Evolutionary conservation across 345 rosid species (phyloP), one percentile per base, ranked within the genome.

Genomic region (Gossypium anomalum): DNA sequence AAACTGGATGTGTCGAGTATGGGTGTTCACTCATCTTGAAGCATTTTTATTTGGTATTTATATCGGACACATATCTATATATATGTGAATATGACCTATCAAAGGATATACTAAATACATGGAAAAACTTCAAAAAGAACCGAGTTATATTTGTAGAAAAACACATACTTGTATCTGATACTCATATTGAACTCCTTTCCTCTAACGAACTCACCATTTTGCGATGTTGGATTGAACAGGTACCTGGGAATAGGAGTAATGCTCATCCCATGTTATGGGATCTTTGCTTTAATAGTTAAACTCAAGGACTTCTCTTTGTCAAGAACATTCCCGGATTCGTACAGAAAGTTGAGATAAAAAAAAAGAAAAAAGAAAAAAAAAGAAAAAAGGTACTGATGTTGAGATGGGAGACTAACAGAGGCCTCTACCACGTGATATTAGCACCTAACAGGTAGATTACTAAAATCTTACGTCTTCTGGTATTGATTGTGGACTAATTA

Each of bases 181-280:
- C 16, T 57, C 3, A 1, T 57, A 4, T 56, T 56, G 62, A 34
- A 34, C 41, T 58, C 17, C 19, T 7, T 68, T 23, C 53, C 68
- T 56, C 71, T 71, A 43, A 17, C 9, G 15, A 22, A 9, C 55
- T 67, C 48, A 67, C 75, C 9, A 20, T 65, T 29, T 73, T 78
- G 20, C 43, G 5, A 53, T 71, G 14, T 6, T 27, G 75, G 43
- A 55, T 16, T 72, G 52, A 79, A 56, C 91, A 93, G 99, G 99
- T 95, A 93, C 79, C 19, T 86, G 43, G 96, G 87, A 53, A 89
- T 90, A 63, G 91, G 93, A 23, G 53, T 85, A 81, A 73, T 85
- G 90, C 89, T 88, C 74, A 3, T 91, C 67, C 91, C 93, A 0
- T 93, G 97, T 81, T 95, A 85, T 4, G 85, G 88, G 14, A 59